Evolutionary conservation across 495 filamentous ascomycete genomes (phyloP).

Genomic region (Penicillium subrubescens): DNA sequence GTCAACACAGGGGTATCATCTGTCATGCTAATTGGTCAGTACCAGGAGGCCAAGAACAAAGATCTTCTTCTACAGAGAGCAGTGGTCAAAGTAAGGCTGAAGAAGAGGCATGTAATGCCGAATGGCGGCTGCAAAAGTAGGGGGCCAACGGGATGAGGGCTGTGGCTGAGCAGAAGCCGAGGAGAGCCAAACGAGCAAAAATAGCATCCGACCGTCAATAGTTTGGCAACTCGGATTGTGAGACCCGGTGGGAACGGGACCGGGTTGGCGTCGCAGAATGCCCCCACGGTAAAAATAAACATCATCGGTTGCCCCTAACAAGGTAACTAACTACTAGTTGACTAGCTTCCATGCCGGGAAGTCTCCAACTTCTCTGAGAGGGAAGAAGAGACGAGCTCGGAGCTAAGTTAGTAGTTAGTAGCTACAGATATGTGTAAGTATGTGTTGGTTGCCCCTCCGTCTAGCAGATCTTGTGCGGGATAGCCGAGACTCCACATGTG

Average conservation of each 20-base stretch:
- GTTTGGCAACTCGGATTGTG: constrained; percentile 5
- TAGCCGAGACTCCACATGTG: neutral
- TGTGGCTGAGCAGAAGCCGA: constrained; percentile 5
- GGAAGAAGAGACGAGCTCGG: neutral
- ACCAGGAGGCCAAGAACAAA: neutral
- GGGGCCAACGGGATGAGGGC: constrained; percentile 1
- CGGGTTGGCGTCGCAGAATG: neutral
- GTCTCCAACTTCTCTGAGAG: neutral
- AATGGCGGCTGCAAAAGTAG: neutral
- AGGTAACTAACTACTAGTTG: neutral
- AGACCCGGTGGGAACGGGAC: constrained; percentile 4
- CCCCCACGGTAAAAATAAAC: constrained; percentile 5
- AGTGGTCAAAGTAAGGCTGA: neutral
- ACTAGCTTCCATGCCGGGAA: neutral
- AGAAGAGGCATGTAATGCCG: neutral
- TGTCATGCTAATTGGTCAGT: neutral
- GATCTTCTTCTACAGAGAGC: neutral
- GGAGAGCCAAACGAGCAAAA: neutral
- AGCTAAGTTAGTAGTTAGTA: no score
- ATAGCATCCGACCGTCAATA: constrained; percentile 1
- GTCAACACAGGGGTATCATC: neutral
- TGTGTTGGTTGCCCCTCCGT: neutral
- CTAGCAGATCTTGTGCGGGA: neutral
- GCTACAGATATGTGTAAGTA: no score
- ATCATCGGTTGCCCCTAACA: neutral